Evolutionary conservation across 768 basidiomycete genomes (phyloP).

Genomic region (Boletus vermiculosoides): DNA sequence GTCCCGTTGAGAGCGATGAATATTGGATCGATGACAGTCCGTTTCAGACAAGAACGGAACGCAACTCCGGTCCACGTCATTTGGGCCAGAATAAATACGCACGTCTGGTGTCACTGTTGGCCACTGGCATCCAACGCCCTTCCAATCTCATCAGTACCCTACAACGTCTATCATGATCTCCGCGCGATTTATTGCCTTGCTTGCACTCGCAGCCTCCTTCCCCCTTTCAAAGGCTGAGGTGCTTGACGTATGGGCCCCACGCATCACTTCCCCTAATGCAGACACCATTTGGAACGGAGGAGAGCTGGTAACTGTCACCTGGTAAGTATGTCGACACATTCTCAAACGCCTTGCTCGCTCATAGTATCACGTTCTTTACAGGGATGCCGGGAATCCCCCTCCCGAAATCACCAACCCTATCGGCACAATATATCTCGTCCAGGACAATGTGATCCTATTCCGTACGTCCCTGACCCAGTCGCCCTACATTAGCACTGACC

Average conservation of each 20-base stretch:
- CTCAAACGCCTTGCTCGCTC: neutral
- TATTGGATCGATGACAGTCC: neutral
- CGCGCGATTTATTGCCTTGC: slow-evolving; percentile 2
- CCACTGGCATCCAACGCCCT: neutral
- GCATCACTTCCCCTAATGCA: slow-evolving; percentile 20
- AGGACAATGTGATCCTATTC: slow-evolving; percentile 18
- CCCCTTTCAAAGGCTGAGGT: slow-evolving; percentile 5
- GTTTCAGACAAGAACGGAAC: neutral
- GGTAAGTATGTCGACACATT: slow-evolving; percentile 24
- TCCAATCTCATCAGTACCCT: neutral
- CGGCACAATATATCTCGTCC: slow-evolving; percentile 31
- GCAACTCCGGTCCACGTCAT: neutral
- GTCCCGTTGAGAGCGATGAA: no score
- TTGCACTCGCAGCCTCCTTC: slow-evolving; percentile 9
- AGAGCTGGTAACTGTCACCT: slow-evolving; percentile 19
- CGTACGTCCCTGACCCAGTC: slow-evolving; percentile 19
- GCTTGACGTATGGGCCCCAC: slow-evolving; percentile 31
- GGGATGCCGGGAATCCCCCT: slow-evolving; percentile 32
- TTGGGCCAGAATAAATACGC: neutral
- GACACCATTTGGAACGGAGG: slow-evolving; percentile 27
- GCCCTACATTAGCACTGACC: slow-evolving; percentile 1
- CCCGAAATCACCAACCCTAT: slow-evolving; percentile 32
- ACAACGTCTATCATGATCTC: slow-evolving; percentile 3
- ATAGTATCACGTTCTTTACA: slow-evolving; percentile 9
- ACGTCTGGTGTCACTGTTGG: neutral